Evolutionary conservation across 208 protist species (phyloP).

Genomic region (Sergeia podlipaevii): DNA sequence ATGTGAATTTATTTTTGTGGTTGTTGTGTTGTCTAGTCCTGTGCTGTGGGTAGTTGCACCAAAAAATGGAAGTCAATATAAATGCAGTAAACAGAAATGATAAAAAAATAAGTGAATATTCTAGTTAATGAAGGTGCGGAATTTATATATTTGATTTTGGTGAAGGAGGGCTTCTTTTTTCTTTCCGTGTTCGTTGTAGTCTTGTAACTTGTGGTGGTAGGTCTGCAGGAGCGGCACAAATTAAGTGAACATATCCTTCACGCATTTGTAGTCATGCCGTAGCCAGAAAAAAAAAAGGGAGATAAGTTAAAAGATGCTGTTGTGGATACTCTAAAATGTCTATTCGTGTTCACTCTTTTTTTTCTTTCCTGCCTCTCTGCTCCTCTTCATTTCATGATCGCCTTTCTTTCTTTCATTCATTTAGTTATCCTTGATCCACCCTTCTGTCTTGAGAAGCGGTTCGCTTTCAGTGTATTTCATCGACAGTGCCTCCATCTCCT

Average conservation of each 20-base stretch:
- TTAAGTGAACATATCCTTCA: neutral
- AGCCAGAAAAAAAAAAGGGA: neutral
- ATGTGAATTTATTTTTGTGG: too few species aligned
- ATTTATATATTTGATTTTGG: neutral
- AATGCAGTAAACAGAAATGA: constrained; percentile 5
- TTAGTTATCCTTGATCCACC: constrained; percentile 49
- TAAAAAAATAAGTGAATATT: constrained; percentile 7
- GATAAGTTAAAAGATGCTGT: neutral
- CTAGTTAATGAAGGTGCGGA: neutral
- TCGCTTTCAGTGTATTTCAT: constrained; percentile 21
- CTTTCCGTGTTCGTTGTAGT: neutral
- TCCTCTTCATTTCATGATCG: neutral
- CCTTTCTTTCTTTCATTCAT: neutral
- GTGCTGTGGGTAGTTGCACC: too few species aligned
- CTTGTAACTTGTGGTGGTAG: neutral
- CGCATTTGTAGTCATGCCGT: neutral
- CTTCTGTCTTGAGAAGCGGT: constrained; percentile 43
- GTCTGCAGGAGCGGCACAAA: neutral
- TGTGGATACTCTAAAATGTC: neutral
- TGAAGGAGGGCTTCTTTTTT: neutral
- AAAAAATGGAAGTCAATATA: constrained; percentile 2
- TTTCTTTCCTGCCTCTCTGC: too few species aligned
- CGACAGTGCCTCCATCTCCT: constrained; percentile 53
- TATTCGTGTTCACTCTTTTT: too few species aligned
- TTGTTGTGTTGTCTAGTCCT: too few species aligned